Conservation (phyloP, 2,329 filamentous ascomycete species). For the Cercospora sp. region DNA sequence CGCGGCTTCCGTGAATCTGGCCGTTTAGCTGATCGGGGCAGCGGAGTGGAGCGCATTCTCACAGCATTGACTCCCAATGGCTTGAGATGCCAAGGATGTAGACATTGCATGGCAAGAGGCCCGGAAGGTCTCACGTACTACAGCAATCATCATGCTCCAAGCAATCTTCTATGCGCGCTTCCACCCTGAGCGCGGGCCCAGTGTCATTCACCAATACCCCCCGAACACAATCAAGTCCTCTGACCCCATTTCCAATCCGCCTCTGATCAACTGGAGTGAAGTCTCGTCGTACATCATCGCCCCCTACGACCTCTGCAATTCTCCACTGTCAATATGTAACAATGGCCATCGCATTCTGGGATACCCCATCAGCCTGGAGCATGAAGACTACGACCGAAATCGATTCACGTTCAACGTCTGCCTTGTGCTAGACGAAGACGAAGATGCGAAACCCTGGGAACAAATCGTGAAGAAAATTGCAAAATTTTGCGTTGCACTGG, state of each 20-base stretch:
- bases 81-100: background rate
- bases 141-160: constrained; percentile 54
- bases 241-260: background rate
- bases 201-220: constrained; percentile 38
- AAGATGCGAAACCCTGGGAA: constrained; percentile 61
- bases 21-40: background rate
- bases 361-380: constrained; percentile 82
- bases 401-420: constrained; percentile 99
- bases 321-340: constrained; percentile 73
- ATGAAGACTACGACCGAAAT: constrained; percentile 73
- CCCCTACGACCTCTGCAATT: constrained; percentile 91
- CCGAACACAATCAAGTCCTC: constrained; percentile 27
- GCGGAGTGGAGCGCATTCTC: background rate
- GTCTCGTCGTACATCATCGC: constrained; percentile 93
- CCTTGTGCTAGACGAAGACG: constrained; percentile 69
- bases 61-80: background rate
- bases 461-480: constrained; percentile 84
- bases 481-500: constrained; percentile 80
- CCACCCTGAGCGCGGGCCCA: constrained; percentile 52
- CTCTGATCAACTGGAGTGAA: constrained; percentile 62
- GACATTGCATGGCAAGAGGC: background rate
- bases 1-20: background rate
- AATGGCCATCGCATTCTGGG: constrained; percentile 81
- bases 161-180: constrained; percentile 68
- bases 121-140: background rate